phyloP scores from a whole-genome alignment of 164 flowering plant genomes.

The Piper betle region DNA sequence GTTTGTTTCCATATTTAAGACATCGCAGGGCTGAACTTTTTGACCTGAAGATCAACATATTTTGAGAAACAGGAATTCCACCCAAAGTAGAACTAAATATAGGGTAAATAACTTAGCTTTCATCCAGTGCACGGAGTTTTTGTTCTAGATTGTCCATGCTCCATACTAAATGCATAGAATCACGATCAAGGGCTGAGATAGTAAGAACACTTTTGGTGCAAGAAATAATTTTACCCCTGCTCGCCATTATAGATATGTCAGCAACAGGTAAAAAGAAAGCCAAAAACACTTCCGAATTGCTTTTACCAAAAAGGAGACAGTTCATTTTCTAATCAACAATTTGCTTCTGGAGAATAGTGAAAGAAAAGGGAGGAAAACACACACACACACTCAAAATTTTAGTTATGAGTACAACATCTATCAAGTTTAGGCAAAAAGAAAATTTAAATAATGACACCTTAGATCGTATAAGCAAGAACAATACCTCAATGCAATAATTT shows the following conservation, averaged over 20 bases:
- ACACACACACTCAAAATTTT: too few relatives aligned
- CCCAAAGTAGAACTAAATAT: background rate
- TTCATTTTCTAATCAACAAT: background rate
- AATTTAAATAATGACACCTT: background rate
- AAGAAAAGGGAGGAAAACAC: too few relatives aligned
- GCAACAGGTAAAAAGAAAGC: background rate
- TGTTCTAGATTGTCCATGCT: slow-evolving; percentile 70
- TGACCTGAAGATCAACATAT: slow-evolving; percentile 27
- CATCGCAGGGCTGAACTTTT: slow-evolving; percentile 50
- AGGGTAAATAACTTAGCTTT: slow-evolving; percentile 22
- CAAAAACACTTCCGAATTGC: background rate
- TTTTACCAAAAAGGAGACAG: background rate
- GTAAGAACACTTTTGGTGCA: slow-evolving; percentile 31
- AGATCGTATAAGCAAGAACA: background rate
- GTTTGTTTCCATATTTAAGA: slow-evolving; percentile 48
- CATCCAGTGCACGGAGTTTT: slow-evolving; percentile 63
- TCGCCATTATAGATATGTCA: background rate
- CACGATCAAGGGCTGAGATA: slow-evolving; percentile 41
- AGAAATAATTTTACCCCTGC: slow-evolving; percentile 88
- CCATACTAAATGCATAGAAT: slow-evolving; percentile 58
- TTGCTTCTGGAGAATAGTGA: too few relatives aligned
- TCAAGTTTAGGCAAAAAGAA: too few relatives aligned
- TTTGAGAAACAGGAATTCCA: background rate
- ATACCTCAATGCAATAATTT: slow-evolving; percentile 53
- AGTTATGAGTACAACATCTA: too few relatives aligned